A percentile compares a stretch with the other conserved stretches of the same genome.
These are phyloP conservation scores for Fusarium anguioides DNA, from an alignment of 2,329 filamentous ascomycete species.

Conservation along the genomic window DNA sequence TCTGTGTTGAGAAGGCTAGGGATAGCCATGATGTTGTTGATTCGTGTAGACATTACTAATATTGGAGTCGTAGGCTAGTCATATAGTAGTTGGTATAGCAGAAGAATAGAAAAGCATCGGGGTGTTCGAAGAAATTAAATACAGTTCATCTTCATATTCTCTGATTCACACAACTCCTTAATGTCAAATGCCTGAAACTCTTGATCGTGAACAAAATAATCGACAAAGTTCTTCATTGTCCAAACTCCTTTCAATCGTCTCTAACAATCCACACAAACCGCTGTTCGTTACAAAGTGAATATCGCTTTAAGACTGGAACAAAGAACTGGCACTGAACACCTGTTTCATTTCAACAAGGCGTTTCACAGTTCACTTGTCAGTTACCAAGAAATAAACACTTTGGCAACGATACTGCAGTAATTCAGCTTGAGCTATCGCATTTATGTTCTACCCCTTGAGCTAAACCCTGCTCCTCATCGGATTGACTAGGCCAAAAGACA, in stretches of 20 bases:
- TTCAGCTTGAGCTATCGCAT: neutral
- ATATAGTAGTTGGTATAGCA: neutral
- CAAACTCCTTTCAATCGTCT: neutral
- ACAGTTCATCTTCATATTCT: neutral
- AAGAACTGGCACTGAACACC: neutral
- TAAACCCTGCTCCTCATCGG: neutral
- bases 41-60: neutral
- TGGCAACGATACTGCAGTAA: no score
- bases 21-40: neutral
- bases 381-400: neutral
- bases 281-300: neutral
- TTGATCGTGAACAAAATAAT: neutral
- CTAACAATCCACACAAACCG: neutral
- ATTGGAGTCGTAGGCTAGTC: neutral
- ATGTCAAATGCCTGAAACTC: neutral
- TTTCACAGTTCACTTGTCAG: neutral
- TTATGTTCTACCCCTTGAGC: neutral
- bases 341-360: rapidly evolving
- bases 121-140: neutral
- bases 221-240: neutral
- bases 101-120: neutral
- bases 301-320: neutral
- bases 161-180: neutral
- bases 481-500: no score
- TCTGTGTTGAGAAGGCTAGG: slow-evolving; percentile 3